Evolutionary conservation across 768 basidiomycete genomes (phyloP).

Genomic region (Mycena vitilis): DNA sequence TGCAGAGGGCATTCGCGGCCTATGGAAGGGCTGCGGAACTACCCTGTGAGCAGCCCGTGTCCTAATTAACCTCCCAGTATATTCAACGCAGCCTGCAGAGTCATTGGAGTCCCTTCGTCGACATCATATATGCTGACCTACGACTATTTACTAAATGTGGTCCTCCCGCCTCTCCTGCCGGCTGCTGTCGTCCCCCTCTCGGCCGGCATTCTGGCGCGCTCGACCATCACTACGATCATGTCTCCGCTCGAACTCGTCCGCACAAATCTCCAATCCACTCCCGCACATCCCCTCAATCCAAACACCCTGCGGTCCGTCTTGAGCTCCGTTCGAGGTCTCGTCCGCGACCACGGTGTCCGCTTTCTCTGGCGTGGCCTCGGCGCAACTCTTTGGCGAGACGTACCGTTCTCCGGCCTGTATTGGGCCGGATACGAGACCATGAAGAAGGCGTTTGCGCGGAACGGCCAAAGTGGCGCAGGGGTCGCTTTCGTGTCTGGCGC

Average conservation of each 20-base stretch:
- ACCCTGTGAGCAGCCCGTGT: slow-evolving; percentile 72
- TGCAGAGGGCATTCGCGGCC: slow-evolving; percentile 83
- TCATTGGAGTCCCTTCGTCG: slow-evolving; percentile 92
- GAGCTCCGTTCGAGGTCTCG: slow-evolving; percentile 66
- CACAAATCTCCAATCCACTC: slow-evolving; percentile 93
- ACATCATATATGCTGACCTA: slow-evolving; percentile 97
- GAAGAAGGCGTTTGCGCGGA: slow-evolving; percentile 70
- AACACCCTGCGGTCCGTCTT: slow-evolving; percentile 85
- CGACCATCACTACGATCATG: slow-evolving; percentile 78
- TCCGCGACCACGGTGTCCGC: slow-evolving; percentile 70
- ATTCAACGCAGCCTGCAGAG: slow-evolving; percentile 53
- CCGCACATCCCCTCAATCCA: slow-evolving; percentile 73
- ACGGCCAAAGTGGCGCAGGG: slow-evolving; percentile 67
- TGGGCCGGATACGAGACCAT: slow-evolving; percentile 95
- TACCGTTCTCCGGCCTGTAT: slow-evolving; percentile 96
- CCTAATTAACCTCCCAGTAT: background rate
- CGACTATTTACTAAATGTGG: slow-evolving; percentile 80
- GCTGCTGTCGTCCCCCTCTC: slow-evolving; percentile 71
- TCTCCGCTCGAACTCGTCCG: slow-evolving; percentile 95
- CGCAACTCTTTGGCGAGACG: slow-evolving; percentile 95
- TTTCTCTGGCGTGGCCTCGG: slow-evolving; percentile 93
- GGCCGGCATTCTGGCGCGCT: slow-evolving; percentile 87
- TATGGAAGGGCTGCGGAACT: slow-evolving; percentile 97
- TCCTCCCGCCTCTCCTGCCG: slow-evolving; percentile 72
- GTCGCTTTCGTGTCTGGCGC: slow-evolving; percentile 93